Evolutionary conservation across 2,329 filamentous ascomycete species (phyloP).

Genomic region (Fusarium dimerum): DNA sequence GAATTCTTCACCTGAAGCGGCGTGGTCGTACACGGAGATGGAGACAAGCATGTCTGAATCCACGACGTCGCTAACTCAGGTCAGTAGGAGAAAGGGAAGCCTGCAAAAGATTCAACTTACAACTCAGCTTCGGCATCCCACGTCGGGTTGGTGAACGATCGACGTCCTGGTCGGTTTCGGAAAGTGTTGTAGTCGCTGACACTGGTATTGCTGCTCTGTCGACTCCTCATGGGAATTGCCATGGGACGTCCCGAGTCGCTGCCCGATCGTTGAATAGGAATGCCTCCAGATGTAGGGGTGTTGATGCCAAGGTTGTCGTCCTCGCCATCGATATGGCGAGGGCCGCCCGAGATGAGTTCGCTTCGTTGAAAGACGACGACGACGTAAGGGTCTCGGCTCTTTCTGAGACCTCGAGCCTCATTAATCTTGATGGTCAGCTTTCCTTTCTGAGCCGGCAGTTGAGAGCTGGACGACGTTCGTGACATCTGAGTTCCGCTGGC

Average conservation of each 20-base stretch:
- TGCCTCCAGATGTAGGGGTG: conserved; percentile 51
- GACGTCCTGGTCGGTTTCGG: conserved; percentile 57
- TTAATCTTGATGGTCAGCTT: conserved; percentile 88
- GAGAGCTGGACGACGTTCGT: conserved; percentile 50
- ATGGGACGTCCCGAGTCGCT: conserved; percentile 83
- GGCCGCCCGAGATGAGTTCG: conserved; percentile 90
- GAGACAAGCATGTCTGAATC: conserved; percentile 88
- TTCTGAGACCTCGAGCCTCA: conserved; percentile 79
- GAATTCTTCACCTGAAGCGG: conserved; percentile 81
- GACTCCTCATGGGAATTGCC: conserved; percentile 95
- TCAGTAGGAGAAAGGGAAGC: conserved; percentile 10
- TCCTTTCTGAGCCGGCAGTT: conserved; percentile 74
- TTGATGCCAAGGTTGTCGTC: conserved; percentile 51
- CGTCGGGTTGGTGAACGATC: conserved; percentile 75
- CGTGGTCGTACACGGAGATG: conserved; percentile 87
- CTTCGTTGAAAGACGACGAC: conserved; percentile 97
- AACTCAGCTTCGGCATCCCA: conserved; percentile 97
- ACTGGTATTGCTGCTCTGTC: conserved; percentile 95
- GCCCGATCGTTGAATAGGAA: conserved; percentile 67
- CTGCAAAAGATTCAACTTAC: conserved; percentile 60
- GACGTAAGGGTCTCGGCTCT: conserved; percentile 87
- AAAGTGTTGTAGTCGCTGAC: conserved; percentile 65
- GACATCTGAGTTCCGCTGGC: conserved; percentile 57
- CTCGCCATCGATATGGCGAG: conserved; percentile 60
- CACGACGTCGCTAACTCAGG: conserved; percentile 78